Conservation (phyloP, 1,284 basidiomycete genomes). For the Cutaneotrichosporon arboriforme region DNA sequence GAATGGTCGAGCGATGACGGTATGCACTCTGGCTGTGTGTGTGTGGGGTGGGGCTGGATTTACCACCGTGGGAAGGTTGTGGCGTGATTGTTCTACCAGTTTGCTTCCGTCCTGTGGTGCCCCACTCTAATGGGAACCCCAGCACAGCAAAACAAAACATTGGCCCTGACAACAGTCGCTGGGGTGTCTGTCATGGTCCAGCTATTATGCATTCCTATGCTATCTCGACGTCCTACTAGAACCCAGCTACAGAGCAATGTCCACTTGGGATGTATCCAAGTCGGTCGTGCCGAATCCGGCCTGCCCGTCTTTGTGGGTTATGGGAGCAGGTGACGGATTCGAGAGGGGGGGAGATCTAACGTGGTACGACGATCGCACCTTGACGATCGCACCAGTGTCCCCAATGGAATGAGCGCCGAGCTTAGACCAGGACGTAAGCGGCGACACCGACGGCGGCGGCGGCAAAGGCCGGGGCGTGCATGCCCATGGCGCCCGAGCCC, state of each 20-base stretch:
- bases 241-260: background rate
- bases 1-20: too few relatives aligned
- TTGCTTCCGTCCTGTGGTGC: background rate
- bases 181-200: too few relatives aligned
- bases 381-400: background rate
- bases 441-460: conserved; percentile 11
- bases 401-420: background rate
- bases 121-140: too few relatives aligned
- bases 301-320: too few relatives aligned
- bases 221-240: background rate
- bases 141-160: background rate
- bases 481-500: background rate
- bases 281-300: too few relatives aligned
- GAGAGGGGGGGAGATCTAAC: too few relatives aligned
- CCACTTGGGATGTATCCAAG: background rate
- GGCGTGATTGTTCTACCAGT: background rate
- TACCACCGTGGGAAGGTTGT: too few relatives aligned
- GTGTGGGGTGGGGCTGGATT: too few relatives aligned
- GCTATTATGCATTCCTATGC: conserved; percentile 2
- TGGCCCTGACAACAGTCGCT: too few relatives aligned
- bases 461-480: background rate
- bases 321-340: too few relatives aligned
- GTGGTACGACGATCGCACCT: too few relatives aligned
- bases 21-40: too few relatives aligned
- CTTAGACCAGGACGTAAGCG: conserved; percentile 11